Evolutionary conservation across 805 yeast genomes (phyloP), one percentile per base, ranked within the genome.

Genomic region (Zygoascus biomembranicola): DNA sequence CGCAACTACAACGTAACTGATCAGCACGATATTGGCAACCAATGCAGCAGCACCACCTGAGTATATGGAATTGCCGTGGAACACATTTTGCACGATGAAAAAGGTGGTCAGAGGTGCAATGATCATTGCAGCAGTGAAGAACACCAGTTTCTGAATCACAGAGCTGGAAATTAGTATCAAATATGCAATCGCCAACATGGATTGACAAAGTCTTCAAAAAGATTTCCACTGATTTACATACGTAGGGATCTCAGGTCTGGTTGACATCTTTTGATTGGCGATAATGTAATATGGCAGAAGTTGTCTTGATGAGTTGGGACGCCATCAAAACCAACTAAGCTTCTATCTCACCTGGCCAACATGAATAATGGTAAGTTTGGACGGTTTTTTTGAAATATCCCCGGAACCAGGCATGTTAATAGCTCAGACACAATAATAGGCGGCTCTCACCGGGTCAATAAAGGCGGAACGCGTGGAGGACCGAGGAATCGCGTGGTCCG

Each of bases 21-120:
- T 77, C 55, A 84, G 73, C 23, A 85, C 88, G 4, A 80, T 66
- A 63, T 85, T 85, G 49, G 90, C 90, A 28, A 80, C 80, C 32
- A 79, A 67, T 1, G 90, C 90, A 26, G 90, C 86, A n/a, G 78
- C 62, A 6, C 89, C 87, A 16, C 90, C 89, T 45, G 89, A 78
- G 51, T 78, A 68, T 31, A 84, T 69, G 5, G 87, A 75, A 63
- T 75, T 81, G 54, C 72, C 74, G 47, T 69, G 66, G 28, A 65
- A 57, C 35, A 61, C 57, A 57, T 72, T 69, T 63, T 77, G 77
- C 37, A 73, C 61, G 45, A 73, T 61, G 63, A 83, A 83, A 66
- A 85, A 85, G 5, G 81, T 67, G 42, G 72, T 53, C 58, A 85
- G 59, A 14, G 92, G 92, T 32, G 79, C 76, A 20, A 79, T 66